A percentile compares a stretch with the other conserved stretches of the same genome.
Conservation (phyloP, 257 asterid genomes). For the Jacaranda mimosifolia region DNA sequence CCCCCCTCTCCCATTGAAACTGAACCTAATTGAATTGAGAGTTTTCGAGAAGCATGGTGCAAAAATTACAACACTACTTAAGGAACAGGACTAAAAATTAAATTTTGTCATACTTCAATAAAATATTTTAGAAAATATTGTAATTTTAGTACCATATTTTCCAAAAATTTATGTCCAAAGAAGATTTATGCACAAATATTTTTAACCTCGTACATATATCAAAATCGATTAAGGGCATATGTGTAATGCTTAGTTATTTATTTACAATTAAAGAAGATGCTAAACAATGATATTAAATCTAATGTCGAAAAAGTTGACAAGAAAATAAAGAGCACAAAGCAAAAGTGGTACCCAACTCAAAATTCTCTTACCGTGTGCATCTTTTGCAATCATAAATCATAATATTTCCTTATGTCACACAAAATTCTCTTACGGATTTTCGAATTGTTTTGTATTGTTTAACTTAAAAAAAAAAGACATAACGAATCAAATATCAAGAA, state of each 20-base stretch:
- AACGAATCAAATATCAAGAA: constrained; percentile 21
- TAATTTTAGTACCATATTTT: no score
- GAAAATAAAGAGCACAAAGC: neutral
- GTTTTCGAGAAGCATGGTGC: no score
- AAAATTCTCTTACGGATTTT: neutral
- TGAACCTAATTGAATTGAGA: no score
- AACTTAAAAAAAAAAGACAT: constrained; percentile 21
- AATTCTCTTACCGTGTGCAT: constrained; percentile 35
- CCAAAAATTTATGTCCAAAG: no score
- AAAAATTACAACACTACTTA: no score
- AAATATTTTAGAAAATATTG: no score
- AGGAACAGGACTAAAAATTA: no score
- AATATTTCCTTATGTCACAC: constrained; percentile 27
- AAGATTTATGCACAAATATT: no score
- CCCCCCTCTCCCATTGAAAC: no score
- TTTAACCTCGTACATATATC: no score
- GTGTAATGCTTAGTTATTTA: neutral
- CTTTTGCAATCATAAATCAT: constrained; percentile 21
- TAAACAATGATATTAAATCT: neutral
- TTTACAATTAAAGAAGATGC: neutral
- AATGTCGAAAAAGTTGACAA: neutral
- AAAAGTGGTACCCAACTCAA: constrained; percentile 34
- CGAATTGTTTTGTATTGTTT: neutral
- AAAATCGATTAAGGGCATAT: neutral
- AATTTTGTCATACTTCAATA: no score